Percentiles rank a stretch among this genome's conserved stretches.
Evolutionary conservation across 805 yeast genomes (phyloP).

Genomic region (Candida parachauliodes): DNA sequence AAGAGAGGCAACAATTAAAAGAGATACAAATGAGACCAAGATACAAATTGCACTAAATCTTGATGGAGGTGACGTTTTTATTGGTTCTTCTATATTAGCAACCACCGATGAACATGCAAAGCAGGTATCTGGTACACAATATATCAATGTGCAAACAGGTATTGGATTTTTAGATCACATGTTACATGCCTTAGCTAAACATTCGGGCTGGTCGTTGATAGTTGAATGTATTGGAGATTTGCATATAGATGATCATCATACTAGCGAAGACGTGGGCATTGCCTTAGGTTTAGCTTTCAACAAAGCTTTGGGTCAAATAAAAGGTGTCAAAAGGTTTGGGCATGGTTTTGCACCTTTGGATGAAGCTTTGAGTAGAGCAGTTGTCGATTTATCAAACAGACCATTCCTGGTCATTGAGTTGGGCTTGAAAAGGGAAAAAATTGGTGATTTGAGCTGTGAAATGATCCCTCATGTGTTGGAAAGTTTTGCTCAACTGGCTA

Average conservation of each 20-base stretch:
- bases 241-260: slow-evolving; percentile 96
- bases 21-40: slow-evolving; percentile 91
- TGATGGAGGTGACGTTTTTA: slow-evolving; percentile 76
- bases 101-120: slow-evolving; percentile 52
- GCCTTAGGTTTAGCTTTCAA: slow-evolving; percentile 89
- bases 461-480: slow-evolving; percentile 98
- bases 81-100: slow-evolving; percentile 57
- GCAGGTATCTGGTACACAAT: slow-evolving; percentile 67
- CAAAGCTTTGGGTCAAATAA: slow-evolving; percentile 81
- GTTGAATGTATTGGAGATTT: slow-evolving; percentile 91
- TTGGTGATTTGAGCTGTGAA: slow-evolving; percentile 89
- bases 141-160: slow-evolving; percentile 82
- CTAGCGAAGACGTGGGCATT: slow-evolving; percentile 93
- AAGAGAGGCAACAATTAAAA: slow-evolving; percentile 45
- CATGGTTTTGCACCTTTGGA: slow-evolving; percentile 92
- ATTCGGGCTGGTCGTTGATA: slow-evolving; percentile 90
- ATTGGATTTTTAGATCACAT: slow-evolving; percentile 95
- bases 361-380: slow-evolving; percentile 93
- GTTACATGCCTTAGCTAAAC: slow-evolving; percentile 96
- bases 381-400: slow-evolving; percentile 90
- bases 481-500: slow-evolving; percentile 90
- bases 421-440: slow-evolving; percentile 86
- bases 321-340: slow-evolving; percentile 92
- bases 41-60: slow-evolving; percentile 80
- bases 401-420: slow-evolving; percentile 89